These are phyloP conservation scores for Didymella keratinophila DNA, from an alignment of 2,329 filamentous ascomycete genomes.

Conservation along the genomic window DNA sequence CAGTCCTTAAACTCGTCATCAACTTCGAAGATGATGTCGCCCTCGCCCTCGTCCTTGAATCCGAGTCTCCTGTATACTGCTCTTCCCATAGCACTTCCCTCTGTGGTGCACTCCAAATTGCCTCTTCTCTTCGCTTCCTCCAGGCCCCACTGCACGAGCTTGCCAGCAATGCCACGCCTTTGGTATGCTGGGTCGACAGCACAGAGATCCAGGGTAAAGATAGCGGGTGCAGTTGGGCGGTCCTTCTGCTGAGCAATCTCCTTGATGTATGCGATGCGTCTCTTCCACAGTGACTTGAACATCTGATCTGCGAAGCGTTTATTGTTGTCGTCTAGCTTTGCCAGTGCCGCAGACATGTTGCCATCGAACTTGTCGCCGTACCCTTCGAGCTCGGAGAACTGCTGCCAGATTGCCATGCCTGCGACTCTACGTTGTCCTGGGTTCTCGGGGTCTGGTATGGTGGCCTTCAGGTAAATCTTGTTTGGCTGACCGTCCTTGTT, in stretches of 20 bases:
- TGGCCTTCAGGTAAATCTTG: slow-evolving; percentile 64
- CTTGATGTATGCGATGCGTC: slow-evolving; percentile 46
- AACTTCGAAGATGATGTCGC: slow-evolving; percentile 42
- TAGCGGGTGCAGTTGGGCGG: slow-evolving; percentile 51
- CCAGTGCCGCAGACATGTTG: slow-evolving; percentile 35
- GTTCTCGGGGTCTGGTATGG: slow-evolving; percentile 49
- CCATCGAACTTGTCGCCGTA: slow-evolving; percentile 53
- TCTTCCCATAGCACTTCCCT: slow-evolving; percentile 48
- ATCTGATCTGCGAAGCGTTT: slow-evolving; percentile 59
- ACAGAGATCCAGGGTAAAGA: slow-evolving; percentile 57
- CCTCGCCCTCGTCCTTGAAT: slow-evolving; percentile 43
- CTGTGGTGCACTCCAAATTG: slow-evolving; percentile 47
- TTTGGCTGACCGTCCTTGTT: slow-evolving; percentile 59
- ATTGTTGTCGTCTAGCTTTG: slow-evolving; percentile 54
- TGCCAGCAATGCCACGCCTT: slow-evolving; percentile 51
- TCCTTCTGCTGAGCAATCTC: slow-evolving; percentile 47
- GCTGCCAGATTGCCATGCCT: slow-evolving; percentile 65
- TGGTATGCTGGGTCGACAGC: slow-evolving; percentile 64
- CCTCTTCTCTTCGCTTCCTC: slow-evolving; percentile 47
- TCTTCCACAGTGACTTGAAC: slow-evolving; percentile 55
- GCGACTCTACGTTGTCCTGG: slow-evolving; percentile 50
- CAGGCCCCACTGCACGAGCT: slow-evolving; percentile 45
- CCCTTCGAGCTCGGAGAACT: slow-evolving; percentile 60
- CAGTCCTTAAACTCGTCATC: slow-evolving; percentile 46
- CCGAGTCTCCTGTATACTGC: slow-evolving; percentile 44